phyloP scores from a whole-genome alignment of 805 yeast species.

The Wickerhamiella alocasiicola region DNA sequence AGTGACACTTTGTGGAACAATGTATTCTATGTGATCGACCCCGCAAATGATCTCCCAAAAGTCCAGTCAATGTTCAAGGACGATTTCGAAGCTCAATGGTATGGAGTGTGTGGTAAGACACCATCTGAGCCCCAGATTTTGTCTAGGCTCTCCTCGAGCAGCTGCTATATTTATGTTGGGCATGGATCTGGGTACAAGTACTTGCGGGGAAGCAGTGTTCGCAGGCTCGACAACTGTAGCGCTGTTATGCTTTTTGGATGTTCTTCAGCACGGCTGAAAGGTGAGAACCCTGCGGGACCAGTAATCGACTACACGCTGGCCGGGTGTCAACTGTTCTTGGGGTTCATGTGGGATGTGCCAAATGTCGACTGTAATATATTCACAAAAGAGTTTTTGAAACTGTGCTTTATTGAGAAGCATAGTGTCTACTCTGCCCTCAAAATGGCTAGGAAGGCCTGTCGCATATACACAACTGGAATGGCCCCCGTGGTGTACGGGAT shows the following conservation, averaged over 20 bases:
- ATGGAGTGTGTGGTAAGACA: conserved; percentile 37
- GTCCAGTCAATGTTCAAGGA: conserved; percentile 50
- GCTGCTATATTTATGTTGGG: conserved; percentile 68
- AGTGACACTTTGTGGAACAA: not conserved
- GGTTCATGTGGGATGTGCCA: conserved; percentile 92
- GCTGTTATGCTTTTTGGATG: conserved; percentile 66
- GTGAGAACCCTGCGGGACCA: conserved; percentile 50
- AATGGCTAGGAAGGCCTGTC: conserved; percentile 53
- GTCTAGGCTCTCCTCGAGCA: conserved; percentile 31
- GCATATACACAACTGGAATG: conserved; percentile 73
- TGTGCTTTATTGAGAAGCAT: conserved; percentile 19
- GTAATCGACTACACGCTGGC: conserved; percentile 62
- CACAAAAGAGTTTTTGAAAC: conserved; percentile 43
- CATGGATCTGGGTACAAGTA: conserved; percentile 96
- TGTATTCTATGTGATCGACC: conserved; percentile 56
- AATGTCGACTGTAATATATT: conserved; percentile 88
- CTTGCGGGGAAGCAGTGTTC: conserved; percentile 43
- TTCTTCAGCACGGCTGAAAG: conserved; percentile 43
- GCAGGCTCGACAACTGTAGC: conserved; percentile 29
- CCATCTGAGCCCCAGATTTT: conserved; percentile 50
- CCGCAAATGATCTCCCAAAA: conserved; percentile 59
- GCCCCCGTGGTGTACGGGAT: conserved; percentile 88
- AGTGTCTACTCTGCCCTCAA: conserved; percentile 39
- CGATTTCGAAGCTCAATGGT: conserved; percentile 36
- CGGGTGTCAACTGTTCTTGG: conserved; percentile 73